These are phyloP conservation scores for Cercophora newfieldiana DNA, from an alignment of 495 filamentous ascomycete species.

Conservation along the genomic window DNA sequence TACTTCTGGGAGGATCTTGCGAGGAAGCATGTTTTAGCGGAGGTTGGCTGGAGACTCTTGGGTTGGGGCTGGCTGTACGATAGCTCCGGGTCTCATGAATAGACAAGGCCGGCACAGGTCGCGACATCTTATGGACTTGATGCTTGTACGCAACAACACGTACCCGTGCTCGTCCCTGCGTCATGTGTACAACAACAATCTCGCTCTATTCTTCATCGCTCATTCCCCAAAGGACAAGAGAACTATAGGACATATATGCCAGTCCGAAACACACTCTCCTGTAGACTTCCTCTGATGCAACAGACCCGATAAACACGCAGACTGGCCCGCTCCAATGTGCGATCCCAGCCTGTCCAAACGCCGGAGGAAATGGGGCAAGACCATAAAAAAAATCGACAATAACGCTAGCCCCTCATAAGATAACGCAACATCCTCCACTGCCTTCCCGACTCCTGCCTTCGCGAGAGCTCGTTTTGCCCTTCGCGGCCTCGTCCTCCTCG, in stretches of 20 bases:
- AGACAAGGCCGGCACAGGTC: background rate
- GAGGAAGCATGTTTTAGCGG: background rate
- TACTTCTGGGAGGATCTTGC: background rate
- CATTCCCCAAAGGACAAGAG: background rate
- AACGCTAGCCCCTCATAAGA: constrained; percentile 51
- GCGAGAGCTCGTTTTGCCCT: constrained; percentile 63
- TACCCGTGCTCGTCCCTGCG: background rate
- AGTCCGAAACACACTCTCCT: constrained; percentile 3
- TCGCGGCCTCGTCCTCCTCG: constrained; percentile 77
- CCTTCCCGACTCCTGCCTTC: constrained; percentile 63
- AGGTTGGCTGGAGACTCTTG: background rate
- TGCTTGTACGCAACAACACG: background rate
- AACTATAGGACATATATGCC: constrained; percentile 8
- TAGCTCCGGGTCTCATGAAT: constrained; percentile 1
- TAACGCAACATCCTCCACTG: constrained; percentile 75
- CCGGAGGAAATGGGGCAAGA: background rate
- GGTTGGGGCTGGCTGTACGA: background rate
- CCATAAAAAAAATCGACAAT: background rate
- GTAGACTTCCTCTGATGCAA: background rate
- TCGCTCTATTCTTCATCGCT: constrained; percentile 14
- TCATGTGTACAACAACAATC: background rate
- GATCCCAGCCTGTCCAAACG: constrained; percentile 1
- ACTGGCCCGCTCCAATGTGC: background rate
- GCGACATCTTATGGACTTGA: background rate
- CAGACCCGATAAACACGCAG: background rate